Percentiles rank a stretch among this genome's conserved stretches.
phyloP scores from a whole-genome alignment of 1,284 basidiomycete species.

The Ganoderma lucidum region DNA sequence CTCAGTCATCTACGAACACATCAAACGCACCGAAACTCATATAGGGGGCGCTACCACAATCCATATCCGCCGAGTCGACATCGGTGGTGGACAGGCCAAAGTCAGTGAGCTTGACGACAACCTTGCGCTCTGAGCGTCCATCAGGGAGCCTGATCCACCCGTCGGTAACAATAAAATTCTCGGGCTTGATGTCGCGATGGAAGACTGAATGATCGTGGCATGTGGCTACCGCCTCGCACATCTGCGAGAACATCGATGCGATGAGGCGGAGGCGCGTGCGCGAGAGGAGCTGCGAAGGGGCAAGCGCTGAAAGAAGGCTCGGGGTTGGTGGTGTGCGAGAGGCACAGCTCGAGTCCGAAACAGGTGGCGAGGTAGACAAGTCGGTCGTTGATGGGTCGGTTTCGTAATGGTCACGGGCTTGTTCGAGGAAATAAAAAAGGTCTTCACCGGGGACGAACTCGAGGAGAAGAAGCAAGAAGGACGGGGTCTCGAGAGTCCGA shows the following conservation, averaged over 20 bases:
- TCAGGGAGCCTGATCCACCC: conserved; percentile 65
- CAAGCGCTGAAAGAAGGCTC: conserved; percentile 88
- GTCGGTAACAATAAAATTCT: conserved; percentile 94
- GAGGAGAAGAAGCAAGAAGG: conserved; percentile 83
- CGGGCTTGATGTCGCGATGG: conserved; percentile 98
- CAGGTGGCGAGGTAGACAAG: conserved; percentile 38
- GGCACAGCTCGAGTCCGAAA: conserved; percentile 39
- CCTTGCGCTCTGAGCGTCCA: conserved; percentile 73
- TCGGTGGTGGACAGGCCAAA: conserved; percentile 96
- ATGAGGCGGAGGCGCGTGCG: conserved; percentile 90
- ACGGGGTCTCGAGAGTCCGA: conserved; percentile 84
- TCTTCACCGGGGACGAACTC: conserved; percentile 98
- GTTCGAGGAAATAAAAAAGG: conserved; percentile 97
- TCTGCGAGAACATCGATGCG: conserved; percentile 95
- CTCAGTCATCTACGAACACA: conserved; percentile 2
- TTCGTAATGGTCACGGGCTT: conserved; percentile 87
- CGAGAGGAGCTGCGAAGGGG: conserved; percentile 85
- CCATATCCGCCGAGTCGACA: conserved; percentile 91
- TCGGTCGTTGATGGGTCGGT: conserved; percentile 58
- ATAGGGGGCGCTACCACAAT: conserved; percentile 98
- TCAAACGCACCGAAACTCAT: conserved; percentile 89
- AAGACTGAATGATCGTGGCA: conserved; percentile 94
- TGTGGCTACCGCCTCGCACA: conserved; percentile 98
- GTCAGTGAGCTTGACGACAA: conserved; percentile 94
- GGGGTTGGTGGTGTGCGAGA: conserved; percentile 92